Evolutionary conservation across 2,329 filamentous ascomycete genomes (phyloP), one percentile per base, ranked within the genome.

Genomic region (Gyromitra esculenta): DNA sequence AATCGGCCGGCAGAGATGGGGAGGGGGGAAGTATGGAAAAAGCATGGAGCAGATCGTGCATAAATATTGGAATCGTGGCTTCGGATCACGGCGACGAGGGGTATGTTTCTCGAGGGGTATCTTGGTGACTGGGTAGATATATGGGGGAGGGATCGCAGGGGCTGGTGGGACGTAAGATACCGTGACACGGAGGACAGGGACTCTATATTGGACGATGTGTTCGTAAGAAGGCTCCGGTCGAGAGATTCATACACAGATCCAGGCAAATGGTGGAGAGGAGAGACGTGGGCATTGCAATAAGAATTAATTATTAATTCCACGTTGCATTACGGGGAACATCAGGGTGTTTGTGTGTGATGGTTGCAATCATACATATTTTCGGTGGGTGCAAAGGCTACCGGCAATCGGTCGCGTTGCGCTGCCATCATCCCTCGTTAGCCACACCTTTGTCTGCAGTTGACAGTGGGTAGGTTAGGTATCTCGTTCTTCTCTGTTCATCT

Each of bases 401-500:
- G 72, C 72, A 75, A 75, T 75, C 72, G 72, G 72, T 59, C 72
- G 72, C 72, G 72, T 75, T 75, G 72, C 50, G 50, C 67, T 70
- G 31, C 66, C 41, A 66, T 66, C 72, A 75, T 75, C 72, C 66
- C 72, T 65, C 65, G 71, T 75, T 75, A 75, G 72, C 72, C 72
- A 75, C 72, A 75, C 72, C 72, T 70, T 31, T 75, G 72, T 64
- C 63, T 75, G 65, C 72, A 75, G 72, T 59, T 37, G 21, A 60
- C 72, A 64, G 65, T 75, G 72, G 66, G 57, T 63, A 75, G 60
- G 68, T 64, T 72, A 65, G 72, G 72, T 75, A 75, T 75, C 72
- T 75, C 57, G 72, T 75, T 75, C 72, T 75, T 75, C 65, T 75
- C 72, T 75, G 72, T 75, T 43, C 72, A 75, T 75, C 72, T 75